Conservation (phyloP, 2,329 filamentous ascomycete genomes). For the Drechslerella dactyloides region DNA sequence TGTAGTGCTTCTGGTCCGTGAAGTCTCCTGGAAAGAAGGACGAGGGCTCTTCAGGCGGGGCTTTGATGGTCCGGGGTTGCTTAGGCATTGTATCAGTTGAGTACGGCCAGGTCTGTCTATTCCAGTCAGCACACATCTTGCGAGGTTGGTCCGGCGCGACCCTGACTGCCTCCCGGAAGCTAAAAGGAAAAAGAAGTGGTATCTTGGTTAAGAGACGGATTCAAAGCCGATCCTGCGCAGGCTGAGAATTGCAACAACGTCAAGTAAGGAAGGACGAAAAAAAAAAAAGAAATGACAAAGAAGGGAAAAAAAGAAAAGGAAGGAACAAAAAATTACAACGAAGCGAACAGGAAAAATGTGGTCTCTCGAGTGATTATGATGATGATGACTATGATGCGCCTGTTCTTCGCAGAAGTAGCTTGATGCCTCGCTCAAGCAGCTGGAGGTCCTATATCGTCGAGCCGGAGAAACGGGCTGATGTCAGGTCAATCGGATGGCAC, state of each 20-base stretch:
- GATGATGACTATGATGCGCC: conserved; percentile 14
- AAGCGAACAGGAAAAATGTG: conserved; percentile 33
- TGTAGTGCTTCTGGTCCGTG: conserved; percentile 50
- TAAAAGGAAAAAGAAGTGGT: conserved; percentile 28
- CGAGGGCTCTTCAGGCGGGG: conserved; percentile 37
- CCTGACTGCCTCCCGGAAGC: conserved; percentile 20
- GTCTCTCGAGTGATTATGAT: neutral
- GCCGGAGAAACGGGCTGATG: conserved; percentile 25
- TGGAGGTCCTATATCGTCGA: conserved; percentile 21
- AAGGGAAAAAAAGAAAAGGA: conserved; percentile 13
- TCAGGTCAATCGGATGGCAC: conserved; percentile 42
- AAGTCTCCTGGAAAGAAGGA: conserved; percentile 44
- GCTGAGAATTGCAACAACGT: conserved; percentile 15
- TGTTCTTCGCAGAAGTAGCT: conserved; percentile 12
- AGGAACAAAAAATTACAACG: conserved; percentile 29
- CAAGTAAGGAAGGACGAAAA: neutral
- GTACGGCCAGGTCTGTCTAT: conserved; percentile 38
- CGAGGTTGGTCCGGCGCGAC: conserved; percentile 20
- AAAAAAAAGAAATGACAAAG: conserved; percentile 4
- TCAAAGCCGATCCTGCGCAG: conserved; percentile 18
- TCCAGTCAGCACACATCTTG: conserved; percentile 51
- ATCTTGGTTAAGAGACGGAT: conserved; percentile 26
- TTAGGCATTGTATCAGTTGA: conserved; percentile 43
- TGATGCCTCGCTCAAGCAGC: conserved; percentile 20
- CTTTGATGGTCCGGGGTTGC: conserved; percentile 43